Conservation (phyloP, 441 rosid species). For the Theobroma grandiflorum region DNA sequence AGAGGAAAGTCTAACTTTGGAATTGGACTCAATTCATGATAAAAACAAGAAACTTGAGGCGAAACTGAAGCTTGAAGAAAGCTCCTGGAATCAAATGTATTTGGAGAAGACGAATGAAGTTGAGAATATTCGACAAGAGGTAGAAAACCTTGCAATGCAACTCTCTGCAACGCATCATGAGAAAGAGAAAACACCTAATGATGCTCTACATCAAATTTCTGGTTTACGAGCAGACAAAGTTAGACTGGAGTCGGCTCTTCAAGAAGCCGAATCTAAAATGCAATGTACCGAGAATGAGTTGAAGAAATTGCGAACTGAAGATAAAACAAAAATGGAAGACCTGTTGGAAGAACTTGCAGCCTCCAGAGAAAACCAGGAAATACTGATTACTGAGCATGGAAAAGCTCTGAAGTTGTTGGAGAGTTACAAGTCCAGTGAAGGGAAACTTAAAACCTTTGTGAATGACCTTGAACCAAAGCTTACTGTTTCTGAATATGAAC, state of each 20-base stretch:
- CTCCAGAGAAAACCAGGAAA: slow-evolving; percentile 47
- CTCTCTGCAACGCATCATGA: slow-evolving; percentile 39
- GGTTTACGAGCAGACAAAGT: slow-evolving; percentile 39
- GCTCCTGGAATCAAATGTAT: slow-evolving; percentile 44
- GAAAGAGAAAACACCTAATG: slow-evolving; percentile 46
- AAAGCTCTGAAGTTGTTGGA: slow-evolving; percentile 42
- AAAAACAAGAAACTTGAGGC: slow-evolving; percentile 50
- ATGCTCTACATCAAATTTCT: slow-evolving; percentile 40
- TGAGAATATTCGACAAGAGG: slow-evolving; percentile 47
- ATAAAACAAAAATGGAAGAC: slow-evolving; percentile 35
- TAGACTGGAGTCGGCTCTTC: slow-evolving; percentile 42
- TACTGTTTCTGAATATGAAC: slow-evolving; percentile 64
- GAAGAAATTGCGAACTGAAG: slow-evolving; percentile 32
- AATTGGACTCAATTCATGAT: slow-evolving; percentile 46
- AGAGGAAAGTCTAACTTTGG: slow-evolving; percentile 46
- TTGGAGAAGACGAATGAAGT: slow-evolving; percentile 46
- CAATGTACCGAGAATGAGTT: slow-evolving; percentile 37
- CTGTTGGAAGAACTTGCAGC: slow-evolving; percentile 50
- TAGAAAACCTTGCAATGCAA: slow-evolving; percentile 38
- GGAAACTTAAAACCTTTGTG: slow-evolving; percentile 44
- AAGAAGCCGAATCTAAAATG: slow-evolving; percentile 29
- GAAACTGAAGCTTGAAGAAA: slow-evolving; percentile 38
- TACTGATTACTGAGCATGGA: slow-evolving; percentile 42
- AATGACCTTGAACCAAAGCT: slow-evolving; percentile 60
- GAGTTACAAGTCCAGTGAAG: slow-evolving; percentile 53